A percentile compares a stretch with the other conserved stretches of the same genome.
phyloP scores from a whole-genome alignment of 2,329 filamentous ascomycete genomes.

The Chaetomium sp. region DNA sequence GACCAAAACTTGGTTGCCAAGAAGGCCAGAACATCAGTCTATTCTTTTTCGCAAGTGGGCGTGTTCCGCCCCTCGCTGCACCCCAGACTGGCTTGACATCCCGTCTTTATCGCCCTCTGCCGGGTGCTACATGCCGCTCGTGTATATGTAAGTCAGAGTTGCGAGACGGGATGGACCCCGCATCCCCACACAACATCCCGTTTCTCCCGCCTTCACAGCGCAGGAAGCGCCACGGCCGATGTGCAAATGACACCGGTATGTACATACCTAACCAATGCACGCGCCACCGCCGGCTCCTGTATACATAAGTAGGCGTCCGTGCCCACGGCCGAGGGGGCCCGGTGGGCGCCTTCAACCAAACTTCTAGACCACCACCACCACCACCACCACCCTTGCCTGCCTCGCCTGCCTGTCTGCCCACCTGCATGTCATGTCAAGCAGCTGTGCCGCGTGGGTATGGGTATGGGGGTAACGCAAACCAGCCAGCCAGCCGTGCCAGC shows the following conservation, averaged over 20 bases:
- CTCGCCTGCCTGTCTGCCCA: no score
- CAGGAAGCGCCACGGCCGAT: background rate
- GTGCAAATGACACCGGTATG: background rate
- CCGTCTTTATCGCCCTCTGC: background rate
- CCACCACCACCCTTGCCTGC: no score
- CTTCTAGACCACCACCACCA: background rate
- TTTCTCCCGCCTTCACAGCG: background rate
- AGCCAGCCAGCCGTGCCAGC: no score
- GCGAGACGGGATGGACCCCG: background rate
- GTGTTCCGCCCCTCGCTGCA: background rate
- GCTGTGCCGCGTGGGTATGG: background rate
- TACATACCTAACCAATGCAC: no score
- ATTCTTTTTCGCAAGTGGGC: background rate
- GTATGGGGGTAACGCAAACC: background rate
- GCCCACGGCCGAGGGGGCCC: no score
- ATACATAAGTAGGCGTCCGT: background rate
- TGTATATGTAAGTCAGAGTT: background rate
- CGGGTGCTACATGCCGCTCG: background rate
- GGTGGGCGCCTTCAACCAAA: background rate
- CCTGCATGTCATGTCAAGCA: no score
- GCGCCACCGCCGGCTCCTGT: no score
- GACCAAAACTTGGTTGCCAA: background rate
- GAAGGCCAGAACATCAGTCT: background rate
- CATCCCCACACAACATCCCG: conserved; percentile 2
- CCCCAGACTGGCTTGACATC: background rate